Evolutionary conservation across 2,329 filamentous ascomycete genomes (phyloP).

Genomic region (Didymella glomerata): DNA sequence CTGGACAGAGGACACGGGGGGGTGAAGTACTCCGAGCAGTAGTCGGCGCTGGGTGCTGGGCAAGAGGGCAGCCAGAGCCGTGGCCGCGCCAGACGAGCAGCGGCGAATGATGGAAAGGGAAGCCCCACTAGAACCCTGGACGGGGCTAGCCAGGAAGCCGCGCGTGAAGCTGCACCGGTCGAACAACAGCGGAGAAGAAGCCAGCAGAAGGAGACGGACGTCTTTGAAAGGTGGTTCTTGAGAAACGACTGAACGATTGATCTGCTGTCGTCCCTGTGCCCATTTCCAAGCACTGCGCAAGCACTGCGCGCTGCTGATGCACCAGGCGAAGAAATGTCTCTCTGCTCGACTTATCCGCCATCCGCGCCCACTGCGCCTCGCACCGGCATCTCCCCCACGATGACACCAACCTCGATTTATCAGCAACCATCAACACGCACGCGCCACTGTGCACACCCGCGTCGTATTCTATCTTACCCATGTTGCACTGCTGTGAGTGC

Average conservation of each 20-base stretch:
- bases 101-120: conserved; percentile 35
- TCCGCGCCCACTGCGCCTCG: conserved; percentile 21
- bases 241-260: neutral
- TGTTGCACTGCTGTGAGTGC: conserved; percentile 3
- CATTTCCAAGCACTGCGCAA: conserved; percentile 22
- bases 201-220: conserved; percentile 11
- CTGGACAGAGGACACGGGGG: conserved; percentile 8
- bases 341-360: conserved; percentile 10
- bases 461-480: conserved; percentile 9
- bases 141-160: conserved; percentile 14
- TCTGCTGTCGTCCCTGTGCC: neutral
- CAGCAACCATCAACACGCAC: conserved; percentile 31
- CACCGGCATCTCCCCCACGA: conserved; percentile 29
- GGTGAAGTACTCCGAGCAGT: conserved; percentile 11
- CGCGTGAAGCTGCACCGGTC: conserved; percentile 11
- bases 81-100: conserved; percentile 25
- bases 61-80: conserved; percentile 29
- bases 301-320: conserved; percentile 7
- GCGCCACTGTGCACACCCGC: conserved; percentile 27
- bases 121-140: conserved; percentile 26
- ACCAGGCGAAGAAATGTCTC: neutral
- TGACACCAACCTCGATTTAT: conserved; percentile 37
- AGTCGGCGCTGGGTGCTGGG: conserved; percentile 9
- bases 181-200: conserved; percentile 15
- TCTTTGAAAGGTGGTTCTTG: neutral